Evolutionary conservation across 805 yeast species (phyloP).

Genomic region (Saturnispora zaruensis): DNA sequence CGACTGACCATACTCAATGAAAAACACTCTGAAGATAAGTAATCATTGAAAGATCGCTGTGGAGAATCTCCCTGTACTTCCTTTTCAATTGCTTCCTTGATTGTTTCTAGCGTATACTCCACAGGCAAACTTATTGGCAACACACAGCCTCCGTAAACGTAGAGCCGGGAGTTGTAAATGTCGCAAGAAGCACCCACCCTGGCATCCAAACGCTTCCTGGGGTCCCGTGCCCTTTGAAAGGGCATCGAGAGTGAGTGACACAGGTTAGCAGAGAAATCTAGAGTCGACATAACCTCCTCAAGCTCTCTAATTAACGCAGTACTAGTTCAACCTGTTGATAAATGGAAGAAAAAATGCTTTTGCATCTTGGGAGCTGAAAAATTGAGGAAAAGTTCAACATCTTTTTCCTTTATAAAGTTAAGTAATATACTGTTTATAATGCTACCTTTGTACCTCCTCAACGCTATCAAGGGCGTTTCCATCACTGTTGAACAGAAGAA

Average conservation of each 20-base stretch:
- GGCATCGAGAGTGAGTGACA: conserved; percentile 55
- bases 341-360: not conserved
- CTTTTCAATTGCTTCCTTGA: conserved; percentile 32
- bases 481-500: conserved; percentile 83
- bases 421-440: conserved; percentile 23
- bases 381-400: not conserved
- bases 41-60: conserved; percentile 16
- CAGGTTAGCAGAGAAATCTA: conserved; percentile 55
- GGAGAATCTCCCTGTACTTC: conserved; percentile 8
- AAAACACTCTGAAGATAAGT: conserved; percentile 58
- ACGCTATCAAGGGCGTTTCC: conserved; percentile 84
- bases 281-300: conserved; percentile 43
- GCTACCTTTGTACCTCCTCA: conserved; percentile 88
- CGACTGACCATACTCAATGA: conserved; percentile 50
- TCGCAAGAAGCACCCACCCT: conserved; percentile 63
- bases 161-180: conserved; percentile 49
- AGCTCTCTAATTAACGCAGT: not conserved
- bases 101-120: conserved; percentile 30
- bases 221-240: conserved; percentile 39
- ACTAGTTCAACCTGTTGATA: not conserved
- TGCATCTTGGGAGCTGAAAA: not conserved
- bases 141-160: conserved; percentile 62
- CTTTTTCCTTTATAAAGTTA: not conserved
- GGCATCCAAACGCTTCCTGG: conserved; percentile 45
- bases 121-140: conserved; percentile 43